These are phyloP conservation scores for Strobilomyces confusus DNA, from an alignment of 768 basidiomycete genomes.

Conservation along the genomic window DNA sequence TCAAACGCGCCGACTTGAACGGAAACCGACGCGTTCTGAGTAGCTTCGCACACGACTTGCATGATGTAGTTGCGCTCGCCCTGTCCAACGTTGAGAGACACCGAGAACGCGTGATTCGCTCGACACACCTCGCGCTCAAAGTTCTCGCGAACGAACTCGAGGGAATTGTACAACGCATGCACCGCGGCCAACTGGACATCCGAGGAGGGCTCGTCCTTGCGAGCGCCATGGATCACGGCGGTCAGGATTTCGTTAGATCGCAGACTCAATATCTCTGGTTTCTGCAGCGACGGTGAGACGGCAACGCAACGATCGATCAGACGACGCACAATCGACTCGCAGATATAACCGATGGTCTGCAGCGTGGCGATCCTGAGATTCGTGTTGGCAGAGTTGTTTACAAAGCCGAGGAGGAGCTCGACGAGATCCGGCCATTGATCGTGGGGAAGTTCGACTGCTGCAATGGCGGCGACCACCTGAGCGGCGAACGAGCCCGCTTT, in stretches of 20 bases:
- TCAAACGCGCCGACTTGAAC: constrained; percentile 98
- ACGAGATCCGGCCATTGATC: constrained; percentile 90
- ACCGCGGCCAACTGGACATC: constrained; percentile 95
- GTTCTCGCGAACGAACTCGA: constrained; percentile 97
- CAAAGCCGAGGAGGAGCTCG: constrained; percentile 80
- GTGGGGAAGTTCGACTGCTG: constrained; percentile 85
- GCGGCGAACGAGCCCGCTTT: constrained; percentile 87
- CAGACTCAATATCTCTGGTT: constrained; percentile 85
- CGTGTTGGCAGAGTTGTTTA: constrained; percentile 67
- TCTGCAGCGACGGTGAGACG: constrained; percentile 42
- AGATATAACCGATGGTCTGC: constrained; percentile 95
- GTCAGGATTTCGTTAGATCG: constrained; percentile 97
- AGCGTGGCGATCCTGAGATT: constrained; percentile 83
- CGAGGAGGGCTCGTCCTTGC: constrained; percentile 87
- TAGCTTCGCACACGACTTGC: constrained; percentile 99
- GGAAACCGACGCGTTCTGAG: constrained; percentile 70
- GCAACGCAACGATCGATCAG: constrained; percentile 3
- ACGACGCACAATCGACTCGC: constrained; percentile 86
- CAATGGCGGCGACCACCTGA: constrained; percentile 92
- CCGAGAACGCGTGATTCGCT: neutral
- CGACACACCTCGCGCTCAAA: constrained; percentile 89
- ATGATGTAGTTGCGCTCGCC: constrained; percentile 99
- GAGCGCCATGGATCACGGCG: constrained; percentile 95
- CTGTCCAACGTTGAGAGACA: constrained; percentile 37
- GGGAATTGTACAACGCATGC: constrained; percentile 88